Evolutionary conservation across 345 rosid species (phyloP).

Genomic region (Hypericum androsaemum): DNA sequence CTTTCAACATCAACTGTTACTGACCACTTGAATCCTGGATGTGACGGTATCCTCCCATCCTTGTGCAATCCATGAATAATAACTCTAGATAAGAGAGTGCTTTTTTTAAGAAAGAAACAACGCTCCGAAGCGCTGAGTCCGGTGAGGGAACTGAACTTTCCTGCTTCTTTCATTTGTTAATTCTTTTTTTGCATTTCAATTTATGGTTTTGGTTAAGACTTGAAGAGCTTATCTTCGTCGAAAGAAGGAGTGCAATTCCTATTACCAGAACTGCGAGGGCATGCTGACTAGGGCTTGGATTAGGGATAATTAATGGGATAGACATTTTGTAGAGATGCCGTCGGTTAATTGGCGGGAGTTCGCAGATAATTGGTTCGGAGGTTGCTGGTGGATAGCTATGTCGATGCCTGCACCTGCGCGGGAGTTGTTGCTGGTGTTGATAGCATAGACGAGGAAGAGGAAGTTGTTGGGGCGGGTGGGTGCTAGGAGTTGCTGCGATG

Average conservation of each 20-base stretch:
- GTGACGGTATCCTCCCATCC: constrained; percentile 64
- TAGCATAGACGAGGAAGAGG: constrained; percentile 5
- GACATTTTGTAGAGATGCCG: constrained; percentile 71
- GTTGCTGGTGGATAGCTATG: constrained; percentile 67
- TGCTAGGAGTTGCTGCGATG: no score
- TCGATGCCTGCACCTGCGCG: constrained; percentile 48
- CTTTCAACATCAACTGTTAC: constrained; percentile 73
- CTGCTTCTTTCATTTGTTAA: neutral
- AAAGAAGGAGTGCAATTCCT: constrained; percentile 50
- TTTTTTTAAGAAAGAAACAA: no score
- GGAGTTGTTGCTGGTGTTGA: constrained; percentile 17
- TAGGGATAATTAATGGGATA: constrained; percentile 18
- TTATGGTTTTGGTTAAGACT: constrained; percentile 26
- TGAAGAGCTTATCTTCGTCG: constrained; percentile 36
- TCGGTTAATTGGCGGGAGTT: constrained; percentile 76
- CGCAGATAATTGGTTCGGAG: constrained; percentile 98
- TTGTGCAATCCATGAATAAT: constrained; percentile 36
- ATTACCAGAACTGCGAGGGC: constrained; percentile 57
- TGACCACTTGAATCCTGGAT: constrained; percentile 71
- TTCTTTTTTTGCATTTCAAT: neutral
- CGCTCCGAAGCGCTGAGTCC: neutral
- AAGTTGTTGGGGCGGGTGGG: no score
- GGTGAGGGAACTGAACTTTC: no score
- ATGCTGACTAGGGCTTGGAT: constrained; percentile 32
- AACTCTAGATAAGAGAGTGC: no score